Conservation (phyloP, 2,329 filamentous ascomycete genomes). For the Claviceps sorghi region DNA sequence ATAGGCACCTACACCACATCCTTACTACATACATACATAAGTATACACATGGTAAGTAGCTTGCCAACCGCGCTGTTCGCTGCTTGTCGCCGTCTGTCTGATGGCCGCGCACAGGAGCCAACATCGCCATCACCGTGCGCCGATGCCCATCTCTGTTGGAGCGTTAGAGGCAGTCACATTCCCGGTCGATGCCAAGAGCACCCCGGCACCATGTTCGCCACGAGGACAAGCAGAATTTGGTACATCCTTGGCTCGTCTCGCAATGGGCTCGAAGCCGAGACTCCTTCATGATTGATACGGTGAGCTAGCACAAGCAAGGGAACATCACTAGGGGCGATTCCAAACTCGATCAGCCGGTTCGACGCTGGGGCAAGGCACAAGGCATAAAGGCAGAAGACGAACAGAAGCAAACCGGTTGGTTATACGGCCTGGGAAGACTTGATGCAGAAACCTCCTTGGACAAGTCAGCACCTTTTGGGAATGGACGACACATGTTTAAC, state of each 20-base stretch:
- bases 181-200: slow-evolving; percentile 5
- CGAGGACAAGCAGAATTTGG: slow-evolving; percentile 5
- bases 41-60: too few relatives aligned
- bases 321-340: not conserved
- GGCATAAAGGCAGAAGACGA: not conserved
- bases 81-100: slow-evolving; percentile 1
- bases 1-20: too few relatives aligned
- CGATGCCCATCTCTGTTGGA: not conserved
- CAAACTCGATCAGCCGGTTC: not conserved
- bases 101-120: not conserved
- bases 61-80: not conserved
- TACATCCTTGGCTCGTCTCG: not conserved
- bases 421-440: not conserved
- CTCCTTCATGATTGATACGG: slow-evolving; percentile 3
- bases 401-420: not conserved
- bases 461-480: not conserved
- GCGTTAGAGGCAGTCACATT: not conserved
- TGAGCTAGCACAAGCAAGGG: slow-evolving; percentile 3
- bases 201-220: slow-evolving; percentile 2
- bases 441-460: not conserved
- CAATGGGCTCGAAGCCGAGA: slow-evolving; percentile 1
- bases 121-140: not conserved
- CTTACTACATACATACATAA: too few relatives aligned
- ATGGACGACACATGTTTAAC: not conserved
- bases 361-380: not conserved